Conservation (phyloP, 768 basidiomycete species). For the Xerocomus spinulosus region DNA sequence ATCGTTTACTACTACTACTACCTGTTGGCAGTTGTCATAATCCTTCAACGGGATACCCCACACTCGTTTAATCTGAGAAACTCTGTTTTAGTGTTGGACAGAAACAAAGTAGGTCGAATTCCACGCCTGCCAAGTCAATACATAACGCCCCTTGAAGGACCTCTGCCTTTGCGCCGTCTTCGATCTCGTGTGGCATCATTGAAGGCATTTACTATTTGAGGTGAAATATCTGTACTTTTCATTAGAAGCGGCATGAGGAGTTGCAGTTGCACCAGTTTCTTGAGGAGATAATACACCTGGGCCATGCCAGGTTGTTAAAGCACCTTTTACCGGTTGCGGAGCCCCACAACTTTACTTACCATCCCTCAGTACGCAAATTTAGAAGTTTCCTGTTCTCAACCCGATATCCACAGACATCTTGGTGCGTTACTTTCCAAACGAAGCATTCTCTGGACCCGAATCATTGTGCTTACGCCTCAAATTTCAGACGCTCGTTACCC, state of each 20-base stretch:
- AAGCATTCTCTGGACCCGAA: not conserved
- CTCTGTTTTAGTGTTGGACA: too few species aligned
- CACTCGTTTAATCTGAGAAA: too few species aligned
- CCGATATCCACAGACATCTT: too few species aligned
- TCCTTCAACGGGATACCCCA: too few species aligned
- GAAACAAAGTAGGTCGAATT: too few species aligned
- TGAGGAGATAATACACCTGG: not conserved
- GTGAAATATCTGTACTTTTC: slow-evolving; percentile 9
- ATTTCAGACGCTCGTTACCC: not conserved
- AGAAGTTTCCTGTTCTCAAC: not conserved
- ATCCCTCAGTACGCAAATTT: slow-evolving; percentile 1
- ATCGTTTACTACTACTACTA: too few species aligned
- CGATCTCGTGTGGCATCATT: too few species aligned
- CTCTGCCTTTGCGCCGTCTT: not conserved
- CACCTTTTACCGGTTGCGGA: not conserved
- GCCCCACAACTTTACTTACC: slow-evolving; percentile 4
- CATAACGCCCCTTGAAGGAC: not conserved
- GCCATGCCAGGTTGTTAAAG: not conserved
- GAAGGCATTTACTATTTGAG: slow-evolving; percentile 1
- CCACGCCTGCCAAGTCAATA: too few species aligned
- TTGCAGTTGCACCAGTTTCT: not conserved
- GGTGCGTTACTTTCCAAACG: not conserved
- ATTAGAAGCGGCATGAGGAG: not conserved
- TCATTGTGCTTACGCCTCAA: not conserved
- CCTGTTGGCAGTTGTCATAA: too few species aligned